A percentile compares a stretch with the other conserved stretches of the same genome.
These are phyloP conservation scores for Tothia fuscella DNA, from an alignment of 2,329 filamentous ascomycete genomes.

Conservation along the genomic window DNA sequence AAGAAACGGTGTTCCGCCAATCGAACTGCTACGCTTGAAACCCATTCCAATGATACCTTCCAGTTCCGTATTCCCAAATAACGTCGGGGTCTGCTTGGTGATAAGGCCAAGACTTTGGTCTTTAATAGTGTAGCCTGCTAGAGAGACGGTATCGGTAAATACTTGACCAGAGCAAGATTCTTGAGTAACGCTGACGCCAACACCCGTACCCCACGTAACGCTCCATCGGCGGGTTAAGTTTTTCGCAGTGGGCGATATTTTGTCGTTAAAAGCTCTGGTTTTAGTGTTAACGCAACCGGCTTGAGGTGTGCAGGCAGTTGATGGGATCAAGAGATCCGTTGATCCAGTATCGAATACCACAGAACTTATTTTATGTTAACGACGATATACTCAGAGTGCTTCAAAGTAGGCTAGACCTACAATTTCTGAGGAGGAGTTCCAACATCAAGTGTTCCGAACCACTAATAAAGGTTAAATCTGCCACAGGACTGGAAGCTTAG, in stretches of 20 bases:
- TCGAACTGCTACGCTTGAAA: background rate
- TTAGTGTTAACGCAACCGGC: background rate
- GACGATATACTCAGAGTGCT: background rate
- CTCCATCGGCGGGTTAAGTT: background rate
- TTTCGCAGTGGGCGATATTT: slow-evolving; percentile 1
- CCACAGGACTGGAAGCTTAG: background rate
- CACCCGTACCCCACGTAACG: slow-evolving; percentile 4
- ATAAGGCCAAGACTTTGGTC: slow-evolving; percentile 3
- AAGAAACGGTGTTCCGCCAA: background rate
- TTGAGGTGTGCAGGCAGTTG: background rate
- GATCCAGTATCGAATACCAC: slow-evolving; percentile 7
- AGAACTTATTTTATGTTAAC: background rate
- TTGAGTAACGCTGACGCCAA: slow-evolving; percentile 1
- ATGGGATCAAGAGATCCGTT: slow-evolving; percentile 3
- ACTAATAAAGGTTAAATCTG: background rate
- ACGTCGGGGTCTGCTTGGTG: background rate
- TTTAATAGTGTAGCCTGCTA: background rate
- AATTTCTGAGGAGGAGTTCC: slow-evolving; percentile 6
- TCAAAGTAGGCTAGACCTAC: background rate
- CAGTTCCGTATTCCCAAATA: background rate
- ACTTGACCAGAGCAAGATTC: background rate
- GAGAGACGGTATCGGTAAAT: background rate
- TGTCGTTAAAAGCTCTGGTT: background rate
- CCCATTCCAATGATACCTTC: slow-evolving; percentile 7
- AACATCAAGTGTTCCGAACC: slow-evolving; percentile 5